Evolutionary conservation across 768 basidiomycete species (phyloP), one percentile per base, ranked within the genome.

Genomic region (Tricholoma sp.): DNA sequence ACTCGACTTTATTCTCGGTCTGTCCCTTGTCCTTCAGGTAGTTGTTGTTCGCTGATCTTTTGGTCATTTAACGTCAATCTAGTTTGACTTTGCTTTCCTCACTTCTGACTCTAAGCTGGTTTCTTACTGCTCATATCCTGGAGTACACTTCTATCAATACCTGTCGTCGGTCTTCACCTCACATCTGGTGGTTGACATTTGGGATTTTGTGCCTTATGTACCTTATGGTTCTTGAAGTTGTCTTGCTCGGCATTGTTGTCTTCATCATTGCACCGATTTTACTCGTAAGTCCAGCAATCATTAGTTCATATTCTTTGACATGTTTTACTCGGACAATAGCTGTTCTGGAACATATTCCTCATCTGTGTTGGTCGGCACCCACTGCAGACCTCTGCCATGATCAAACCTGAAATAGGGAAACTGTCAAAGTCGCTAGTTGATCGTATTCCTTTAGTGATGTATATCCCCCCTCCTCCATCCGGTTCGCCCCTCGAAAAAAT

Each of bases 141-240:
- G 80, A 84, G 59, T 93, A 91, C 64, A 88, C 88, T 14, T 88
- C 90, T 7, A 73, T 89, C 27, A 76, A 84, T 60, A 81, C 84
- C 14, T 94, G 91, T 57, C 85, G 91, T 18, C 71, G 76, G 57
- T 75, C 86, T 0, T 81, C 91, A 11, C 91, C 91, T 7, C 87
- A 91, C 61, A 72, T 93, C 32, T 94, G 91, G 91, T 94, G 89
- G 89, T 81, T 92, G 47, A 83, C 82, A 19, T 91, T 94, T 67
- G 86, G 83, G 34, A 85, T 93, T 62, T 73, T 93, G 12, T 85
- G 87, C 71, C 82, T 89, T 41, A 84, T 89, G 75, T 94, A 93
- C 66, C 64, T 92, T 55, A 84, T 88, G 77, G 78, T 82, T 6
- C 64, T 77, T 24, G 77, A 93, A 69, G 84, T 93, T 50, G 68